Base-by-base conservation (phyloP, 805 yeast species). In the Jamesozyma piceae region DNA sequence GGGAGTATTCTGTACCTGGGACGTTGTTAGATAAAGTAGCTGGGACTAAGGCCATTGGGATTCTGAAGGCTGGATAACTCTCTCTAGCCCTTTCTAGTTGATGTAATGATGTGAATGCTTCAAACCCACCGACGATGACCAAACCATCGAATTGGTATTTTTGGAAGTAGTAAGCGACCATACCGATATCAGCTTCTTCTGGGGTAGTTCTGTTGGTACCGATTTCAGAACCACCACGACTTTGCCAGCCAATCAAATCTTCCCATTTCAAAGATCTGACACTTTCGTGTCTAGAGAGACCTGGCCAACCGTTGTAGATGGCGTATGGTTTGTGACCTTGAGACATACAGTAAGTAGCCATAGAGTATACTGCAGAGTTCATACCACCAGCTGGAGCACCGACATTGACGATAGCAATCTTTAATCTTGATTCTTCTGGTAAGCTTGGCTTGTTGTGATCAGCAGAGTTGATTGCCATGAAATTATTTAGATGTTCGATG, bases 311-410 rank as follows among this genome's bases (percentile, higher is more conserved):
- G 53, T 83, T 80, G 49, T 77, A 75, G 39, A 82, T 80, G 6
- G 82, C 89, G 53, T 72, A 79, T 29, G 82, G 78, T 43, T 65
- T 74, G 64, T 82, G 90, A 41, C 90, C 92, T 53, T 73, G 72
- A 26, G 88, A 80, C 67, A 83, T 64, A 69, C 87, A 80, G 64
- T 78, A 82, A 10, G 79, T 72, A 1, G 88, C 83, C 60, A 78
- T 78, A 2, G 90, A 82, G 50, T 81, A 71, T 3, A 80, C 80
- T n/a, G 88, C 82, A 37, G 85, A 75, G 62, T 83, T 83, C 67
- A 83, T 71, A 45, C 84, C 89, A 50, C 83, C 81, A 18, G 87
- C 78, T 28, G 92, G 82, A 2, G 92, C 90, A 52, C 92, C 92
- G 46, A 82, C 80, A 51, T 82, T 81, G 41, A 82, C 71, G 35